Percentiles rank a stretch among this genome's conserved stretches.
These are phyloP conservation scores for Polysphondylium violaceum DNA, from an alignment of 78 protist species.

Conservation along the genomic window DNA sequence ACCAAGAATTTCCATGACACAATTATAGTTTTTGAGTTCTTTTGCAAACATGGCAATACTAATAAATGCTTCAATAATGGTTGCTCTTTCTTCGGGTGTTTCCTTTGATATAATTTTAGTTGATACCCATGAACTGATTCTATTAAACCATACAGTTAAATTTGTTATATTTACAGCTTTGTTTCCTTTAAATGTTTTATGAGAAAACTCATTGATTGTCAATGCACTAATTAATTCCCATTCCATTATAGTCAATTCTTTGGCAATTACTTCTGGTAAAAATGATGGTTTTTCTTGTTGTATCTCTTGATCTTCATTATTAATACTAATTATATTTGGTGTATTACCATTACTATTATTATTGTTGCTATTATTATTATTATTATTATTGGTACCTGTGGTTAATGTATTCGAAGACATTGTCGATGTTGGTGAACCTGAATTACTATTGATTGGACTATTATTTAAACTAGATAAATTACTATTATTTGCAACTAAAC, in stretches of 20 bases:
- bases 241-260: conserved; percentile 71
- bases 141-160: conserved; percentile 65
- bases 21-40: conserved; percentile 77
- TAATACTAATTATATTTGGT: background rate
- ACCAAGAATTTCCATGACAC: conserved; percentile 80
- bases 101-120: conserved; percentile 81
- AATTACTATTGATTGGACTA: too few relatives aligned
- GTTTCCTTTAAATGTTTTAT: conserved; percentile 35
- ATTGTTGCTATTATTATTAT: conserved; percentile 8
- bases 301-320: background rate
- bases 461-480: background rate
- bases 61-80: conserved; percentile 71
- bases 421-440: conserved; percentile 8
- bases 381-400: conserved; percentile 15
- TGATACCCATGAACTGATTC: conserved; percentile 77
- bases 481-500: background rate
- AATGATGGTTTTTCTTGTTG: conserved; percentile 52
- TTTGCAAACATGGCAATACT: conserved; percentile 65
- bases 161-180: conserved; percentile 54
- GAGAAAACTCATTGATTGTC: conserved; percentile 31
- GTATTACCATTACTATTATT: conserved; percentile 12
- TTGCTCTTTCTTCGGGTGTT: conserved; percentile 81
- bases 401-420: conserved; percentile 3
- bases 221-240: conserved; percentile 62
- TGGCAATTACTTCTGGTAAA: conserved; percentile 59